Evolutionary conservation across 768 basidiomycete genomes (phyloP).

Genomic region (Boletus reticuloceps): DNA sequence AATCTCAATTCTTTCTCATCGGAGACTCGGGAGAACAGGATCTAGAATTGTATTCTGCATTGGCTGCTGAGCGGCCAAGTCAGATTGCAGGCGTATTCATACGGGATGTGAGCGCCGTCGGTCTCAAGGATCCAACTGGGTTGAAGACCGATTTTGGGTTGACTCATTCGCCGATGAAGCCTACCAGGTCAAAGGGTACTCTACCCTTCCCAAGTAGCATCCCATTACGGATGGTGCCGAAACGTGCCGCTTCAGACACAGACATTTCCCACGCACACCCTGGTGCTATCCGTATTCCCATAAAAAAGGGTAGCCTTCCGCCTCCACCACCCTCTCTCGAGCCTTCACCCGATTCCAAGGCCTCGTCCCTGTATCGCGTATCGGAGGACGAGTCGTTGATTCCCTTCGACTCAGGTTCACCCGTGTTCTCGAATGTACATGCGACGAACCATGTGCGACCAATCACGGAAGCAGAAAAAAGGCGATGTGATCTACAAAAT

Average conservation of each 20-base stretch:
- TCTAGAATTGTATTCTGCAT: slow-evolving; percentile 79
- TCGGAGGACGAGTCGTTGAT: slow-evolving; percentile 27
- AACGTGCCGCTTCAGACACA: slow-evolving; percentile 22
- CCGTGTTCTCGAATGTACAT: slow-evolving; percentile 14
- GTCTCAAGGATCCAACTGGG: slow-evolving; percentile 66
- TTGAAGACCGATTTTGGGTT: slow-evolving; percentile 6
- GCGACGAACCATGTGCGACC: slow-evolving; percentile 11
- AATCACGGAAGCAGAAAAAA: slow-evolving; percentile 55
- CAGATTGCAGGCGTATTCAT: slow-evolving; percentile 83
- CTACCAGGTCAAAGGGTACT: slow-evolving; percentile 2
- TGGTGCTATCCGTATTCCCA: slow-evolving; percentile 12
- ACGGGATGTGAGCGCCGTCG: slow-evolving; percentile 58
- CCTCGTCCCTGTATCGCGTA: not conserved
- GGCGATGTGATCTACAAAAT: slow-evolving; percentile 55
- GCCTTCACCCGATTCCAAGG: slow-evolving; percentile 8
- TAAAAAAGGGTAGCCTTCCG: slow-evolving; percentile 12
- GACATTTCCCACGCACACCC: slow-evolving; percentile 8
- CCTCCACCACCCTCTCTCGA: slow-evolving; percentile 11
- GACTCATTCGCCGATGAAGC: slow-evolving; percentile 3
- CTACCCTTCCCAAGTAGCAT: not conserved
- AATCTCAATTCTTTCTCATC: slow-evolving; percentile 76
- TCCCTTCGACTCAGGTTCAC: slow-evolving; percentile 21
- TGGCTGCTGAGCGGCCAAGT: slow-evolving; percentile 65
- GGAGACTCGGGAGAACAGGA: slow-evolving; percentile 97
- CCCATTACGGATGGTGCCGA: slow-evolving; percentile 3